Percentiles rank a stretch among this genome's conserved stretches.
Conservation (phyloP, 2,329 filamentous ascomycete species). For the Lasiodiplodia citricola region DNA sequence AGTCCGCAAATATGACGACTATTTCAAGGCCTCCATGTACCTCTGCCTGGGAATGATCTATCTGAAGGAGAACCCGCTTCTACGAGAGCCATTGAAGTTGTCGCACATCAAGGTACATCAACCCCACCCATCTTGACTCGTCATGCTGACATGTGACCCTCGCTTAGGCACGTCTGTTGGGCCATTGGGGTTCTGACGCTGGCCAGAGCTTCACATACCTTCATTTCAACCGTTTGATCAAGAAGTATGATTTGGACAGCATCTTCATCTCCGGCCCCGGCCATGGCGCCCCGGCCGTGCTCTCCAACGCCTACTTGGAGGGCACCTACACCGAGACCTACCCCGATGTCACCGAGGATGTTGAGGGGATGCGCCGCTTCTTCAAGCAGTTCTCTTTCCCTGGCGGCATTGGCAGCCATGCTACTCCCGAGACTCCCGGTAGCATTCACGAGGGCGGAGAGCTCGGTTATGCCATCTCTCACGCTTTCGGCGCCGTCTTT, state of each 20-base stretch:
- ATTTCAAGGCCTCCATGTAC: conserved; percentile 76
- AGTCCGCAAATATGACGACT: conserved; percentile 71
- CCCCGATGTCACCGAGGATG: conserved; percentile 71
- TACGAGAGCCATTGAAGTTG: conserved; percentile 69
- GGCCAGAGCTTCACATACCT: conserved; percentile 82
- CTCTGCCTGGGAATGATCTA: conserved; percentile 82
- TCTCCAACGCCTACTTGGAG: conserved; percentile 78
- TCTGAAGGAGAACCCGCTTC: conserved; percentile 73
- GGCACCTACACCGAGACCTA: conserved; percentile 80
- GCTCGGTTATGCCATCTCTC: conserved; percentile 79
- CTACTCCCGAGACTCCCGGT: conserved; percentile 78
- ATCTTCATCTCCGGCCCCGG: conserved; percentile 79
- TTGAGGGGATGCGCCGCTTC: conserved; percentile 73
- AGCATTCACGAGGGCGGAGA: conserved; percentile 81
- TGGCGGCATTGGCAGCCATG: conserved; percentile 77
- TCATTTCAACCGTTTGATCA: conserved; percentile 82
- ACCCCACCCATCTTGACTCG: neutral
- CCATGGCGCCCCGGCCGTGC: conserved; percentile 76
- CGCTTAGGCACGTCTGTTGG: conserved; percentile 65
- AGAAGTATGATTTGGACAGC: conserved; percentile 75
- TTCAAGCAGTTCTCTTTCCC: conserved; percentile 87
- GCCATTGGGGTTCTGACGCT: conserved; percentile 81
- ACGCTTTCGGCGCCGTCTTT: conserved; percentile 78
- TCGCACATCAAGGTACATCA: conserved; percentile 68
- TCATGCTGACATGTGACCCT: conserved; percentile 8